Conservation (phyloP, 1,284 basidiomycete genomes). For the Sanguinoderma infundibulare region DNA sequence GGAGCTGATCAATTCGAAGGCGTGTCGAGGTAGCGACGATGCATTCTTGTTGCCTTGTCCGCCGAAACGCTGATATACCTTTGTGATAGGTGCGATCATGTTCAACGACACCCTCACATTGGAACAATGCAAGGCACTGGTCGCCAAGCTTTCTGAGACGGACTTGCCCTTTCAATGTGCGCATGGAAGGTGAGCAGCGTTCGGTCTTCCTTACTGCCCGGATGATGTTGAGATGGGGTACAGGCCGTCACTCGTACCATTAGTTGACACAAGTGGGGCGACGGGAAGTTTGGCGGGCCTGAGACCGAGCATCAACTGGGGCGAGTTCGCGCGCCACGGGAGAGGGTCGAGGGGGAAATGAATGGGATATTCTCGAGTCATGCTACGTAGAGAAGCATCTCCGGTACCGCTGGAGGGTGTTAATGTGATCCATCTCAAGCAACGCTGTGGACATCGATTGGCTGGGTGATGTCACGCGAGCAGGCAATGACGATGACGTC, state of each 20-base stretch:
- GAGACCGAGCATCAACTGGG: constrained; percentile 11
- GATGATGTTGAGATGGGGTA: neutral
- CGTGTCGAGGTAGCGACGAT: constrained; percentile 77
- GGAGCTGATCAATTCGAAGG: constrained; percentile 89
- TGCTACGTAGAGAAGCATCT: neutral
- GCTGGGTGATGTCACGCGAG: constrained; percentile 29
- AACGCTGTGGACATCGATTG: constrained; percentile 16
- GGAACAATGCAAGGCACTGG: constrained; percentile 73
- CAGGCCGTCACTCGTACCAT: constrained; percentile 36
- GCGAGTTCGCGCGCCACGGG: constrained; percentile 5
- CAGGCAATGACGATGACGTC: constrained; percentile 19
- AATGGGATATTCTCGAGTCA: neutral
- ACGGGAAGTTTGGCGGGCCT: neutral
- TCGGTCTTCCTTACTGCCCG: neutral
- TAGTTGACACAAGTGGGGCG: constrained; percentile 23
- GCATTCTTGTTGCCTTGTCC: neutral
- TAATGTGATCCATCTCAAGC: too few species aligned
- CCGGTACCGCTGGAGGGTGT: too few species aligned
- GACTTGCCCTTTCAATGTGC: constrained; percentile 93
- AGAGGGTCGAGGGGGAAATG: neutral
- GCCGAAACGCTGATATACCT: neutral
- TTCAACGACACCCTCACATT: constrained; percentile 83
- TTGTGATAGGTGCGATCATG: constrained; percentile 85
- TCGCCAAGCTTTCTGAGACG: constrained; percentile 70
- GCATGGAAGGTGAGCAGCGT: constrained; percentile 73